Evolutionary conservation across 2,329 filamentous ascomycete genomes (phyloP).

Genomic region (Xylariaceae sp.): DNA sequence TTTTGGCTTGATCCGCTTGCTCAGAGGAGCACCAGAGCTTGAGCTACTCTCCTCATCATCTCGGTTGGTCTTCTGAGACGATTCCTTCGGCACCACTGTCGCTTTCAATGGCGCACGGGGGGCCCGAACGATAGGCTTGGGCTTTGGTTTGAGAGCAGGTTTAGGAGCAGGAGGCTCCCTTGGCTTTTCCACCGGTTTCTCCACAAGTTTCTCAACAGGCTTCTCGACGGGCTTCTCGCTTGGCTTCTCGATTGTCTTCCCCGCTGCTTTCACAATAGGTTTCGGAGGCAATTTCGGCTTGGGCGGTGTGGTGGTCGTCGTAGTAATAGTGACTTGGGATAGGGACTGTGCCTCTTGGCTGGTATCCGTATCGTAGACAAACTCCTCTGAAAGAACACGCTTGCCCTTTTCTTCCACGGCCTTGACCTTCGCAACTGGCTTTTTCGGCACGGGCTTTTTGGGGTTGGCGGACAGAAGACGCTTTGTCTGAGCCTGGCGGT

Average conservation of each 20-base stretch:
- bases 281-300: conserved; percentile 32
- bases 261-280: conserved; percentile 13
- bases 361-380: conserved; percentile 51
- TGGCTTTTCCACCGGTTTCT: conserved; percentile 19
- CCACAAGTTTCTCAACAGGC: conserved; percentile 7
- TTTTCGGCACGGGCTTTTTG: conserved; percentile 39
- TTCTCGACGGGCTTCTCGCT: conserved; percentile 21
- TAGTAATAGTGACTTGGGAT: conserved; percentile 33
- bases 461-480: conserved; percentile 43
- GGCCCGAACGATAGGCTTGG: conserved; percentile 31
- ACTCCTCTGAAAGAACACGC: conserved; percentile 50
- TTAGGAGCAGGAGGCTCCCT: conserved; percentile 25
- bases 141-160: conserved; percentile 32
- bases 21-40: conserved; percentile 54
- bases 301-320: conserved; percentile 23
- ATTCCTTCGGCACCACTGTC: conserved; percentile 29
- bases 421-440: conserved; percentile 42
- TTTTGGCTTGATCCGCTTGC: conserved; percentile 52
- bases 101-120: conserved; percentile 27
- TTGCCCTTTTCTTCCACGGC: conserved; percentile 37
- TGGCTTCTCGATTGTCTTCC: conserved; percentile 20
- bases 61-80: conserved; percentile 47
- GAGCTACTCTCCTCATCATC: conserved; percentile 54
- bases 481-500: conserved; percentile 52
- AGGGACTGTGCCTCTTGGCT: conserved; percentile 47